Evolutionary conservation across 306 rosid species (phyloP).

Genomic region (Cicer judaicum): DNA sequence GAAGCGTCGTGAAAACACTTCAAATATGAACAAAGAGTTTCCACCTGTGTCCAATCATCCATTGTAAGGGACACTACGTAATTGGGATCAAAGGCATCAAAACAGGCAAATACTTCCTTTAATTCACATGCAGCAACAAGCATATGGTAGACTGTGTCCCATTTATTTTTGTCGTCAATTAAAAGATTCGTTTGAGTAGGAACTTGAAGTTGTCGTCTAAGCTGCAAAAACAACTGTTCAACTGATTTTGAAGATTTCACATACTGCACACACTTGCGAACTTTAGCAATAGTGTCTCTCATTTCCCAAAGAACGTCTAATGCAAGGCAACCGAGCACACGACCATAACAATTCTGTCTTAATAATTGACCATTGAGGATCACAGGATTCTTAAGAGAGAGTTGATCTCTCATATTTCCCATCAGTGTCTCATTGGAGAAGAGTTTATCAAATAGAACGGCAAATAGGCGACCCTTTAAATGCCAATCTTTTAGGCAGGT

Average conservation of each 20-base stretch:
- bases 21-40: constrained; percentile 69
- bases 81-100: constrained; percentile 68
- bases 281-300: constrained; percentile 64
- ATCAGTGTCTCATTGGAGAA: constrained; percentile 59
- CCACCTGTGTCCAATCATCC: constrained; percentile 81
- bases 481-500: constrained; percentile 77
- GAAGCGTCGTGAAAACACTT: constrained; percentile 80
- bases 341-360: constrained; percentile 74
- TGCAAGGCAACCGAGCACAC: constrained; percentile 74
- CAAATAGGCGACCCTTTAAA: constrained; percentile 70
- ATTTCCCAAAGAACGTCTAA: constrained; percentile 61
- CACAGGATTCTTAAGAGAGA: constrained; percentile 69
- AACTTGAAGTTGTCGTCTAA: constrained; percentile 78
- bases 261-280: constrained; percentile 75
- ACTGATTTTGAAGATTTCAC: constrained; percentile 69
- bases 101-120: constrained; percentile 76
- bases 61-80: constrained; percentile 52
- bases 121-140: constrained; percentile 78
- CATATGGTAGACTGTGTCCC: constrained; percentile 90
- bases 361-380: constrained; percentile 78
- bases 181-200: constrained; percentile 58
- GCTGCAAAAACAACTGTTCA: constrained; percentile 64
- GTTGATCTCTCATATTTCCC: constrained; percentile 66
- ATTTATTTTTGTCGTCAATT: constrained; percentile 72
- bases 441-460: constrained; percentile 67